phyloP scores from a whole-genome alignment of 2,329 filamentous ascomycete species.

The Aspergillus glaucus region DNA sequence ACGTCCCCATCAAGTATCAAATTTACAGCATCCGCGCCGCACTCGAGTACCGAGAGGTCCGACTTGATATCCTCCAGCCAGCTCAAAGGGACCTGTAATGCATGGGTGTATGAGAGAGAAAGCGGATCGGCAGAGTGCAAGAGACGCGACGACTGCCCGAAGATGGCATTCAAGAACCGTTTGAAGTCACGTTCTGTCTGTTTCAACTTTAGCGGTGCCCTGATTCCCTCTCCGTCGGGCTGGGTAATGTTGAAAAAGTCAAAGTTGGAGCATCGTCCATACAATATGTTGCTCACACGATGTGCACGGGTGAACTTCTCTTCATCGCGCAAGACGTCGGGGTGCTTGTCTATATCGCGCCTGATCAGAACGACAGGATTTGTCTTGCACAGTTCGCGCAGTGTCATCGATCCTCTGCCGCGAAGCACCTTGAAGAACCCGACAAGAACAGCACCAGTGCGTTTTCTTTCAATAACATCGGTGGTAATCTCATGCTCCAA shows the following conservation, averaged over 20 bases:
- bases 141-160: slow-evolving; percentile 6
- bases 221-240: not conserved
- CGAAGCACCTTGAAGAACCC: slow-evolving; percentile 62
- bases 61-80: slow-evolving; percentile 6
- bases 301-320: slow-evolving; percentile 15
- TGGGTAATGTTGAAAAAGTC: slow-evolving; percentile 7
- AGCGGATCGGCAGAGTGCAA: slow-evolving; percentile 9
- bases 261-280: slow-evolving; percentile 18
- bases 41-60: slow-evolving; percentile 10
- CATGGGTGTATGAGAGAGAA: slow-evolving; percentile 13
- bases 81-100: slow-evolving; percentile 8
- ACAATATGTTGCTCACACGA: slow-evolving; percentile 28
- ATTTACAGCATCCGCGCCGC: slow-evolving; percentile 13
- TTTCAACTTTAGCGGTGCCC: slow-evolving; percentile 12
- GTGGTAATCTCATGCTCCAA: slow-evolving; percentile 55
- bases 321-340: slow-evolving; percentile 14
- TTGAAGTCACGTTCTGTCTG: slow-evolving; percentile 15
- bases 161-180: slow-evolving; percentile 12
- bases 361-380: slow-evolving; percentile 64
- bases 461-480: slow-evolving; percentile 44
- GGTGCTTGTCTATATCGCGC: slow-evolving; percentile 40
- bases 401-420: slow-evolving; percentile 48
- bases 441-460: slow-evolving; percentile 54
- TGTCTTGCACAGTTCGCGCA: slow-evolving; percentile 54
- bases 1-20: slow-evolving; percentile 3